phyloP scores from a whole-genome alignment of 257 asterid genomes.

The Solanum tacnaense region DNA sequence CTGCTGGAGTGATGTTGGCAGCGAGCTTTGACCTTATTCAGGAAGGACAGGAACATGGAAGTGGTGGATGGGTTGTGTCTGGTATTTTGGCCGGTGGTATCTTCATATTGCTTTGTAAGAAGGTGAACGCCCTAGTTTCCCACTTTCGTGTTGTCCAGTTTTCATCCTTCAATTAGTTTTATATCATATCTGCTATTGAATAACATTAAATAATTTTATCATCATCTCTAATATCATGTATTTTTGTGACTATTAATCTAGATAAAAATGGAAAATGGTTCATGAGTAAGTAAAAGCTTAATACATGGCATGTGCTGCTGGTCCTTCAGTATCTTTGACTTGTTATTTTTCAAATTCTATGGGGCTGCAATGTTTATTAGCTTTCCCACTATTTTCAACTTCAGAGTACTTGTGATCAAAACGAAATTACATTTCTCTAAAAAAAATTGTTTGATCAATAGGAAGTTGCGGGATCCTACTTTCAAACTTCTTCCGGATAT shows the following conservation, averaged over 20 bases:
- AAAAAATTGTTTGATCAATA: neutral
- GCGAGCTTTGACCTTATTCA: slow-evolving; percentile 98
- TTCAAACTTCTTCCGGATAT: neutral
- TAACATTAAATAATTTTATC: neutral
- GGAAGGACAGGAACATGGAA: slow-evolving; percentile 94
- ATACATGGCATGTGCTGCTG: neutral
- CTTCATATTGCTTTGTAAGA: slow-evolving; percentile 89
- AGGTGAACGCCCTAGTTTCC: slow-evolving; percentile 29
- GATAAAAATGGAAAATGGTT: neutral
- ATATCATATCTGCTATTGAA: neutral
- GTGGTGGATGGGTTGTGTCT: slow-evolving; percentile 91
- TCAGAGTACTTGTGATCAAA: neutral
- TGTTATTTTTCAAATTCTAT: neutral
- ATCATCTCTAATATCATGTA: neutral
- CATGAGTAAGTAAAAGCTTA: neutral
- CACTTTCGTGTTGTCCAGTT: neutral
- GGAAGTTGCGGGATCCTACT: neutral
- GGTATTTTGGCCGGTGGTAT: slow-evolving; percentile 92
- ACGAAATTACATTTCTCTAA: neutral
- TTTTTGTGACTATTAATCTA: neutral
- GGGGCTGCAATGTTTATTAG: neutral
- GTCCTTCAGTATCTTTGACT: neutral
- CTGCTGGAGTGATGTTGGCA: slow-evolving; percentile 98
- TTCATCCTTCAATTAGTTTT: neutral
- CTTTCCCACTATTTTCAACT: neutral